These are phyloP conservation scores for Termitomyces sp. DNA, from an alignment of 768 basidiomycete species.

Conservation along the genomic window DNA sequence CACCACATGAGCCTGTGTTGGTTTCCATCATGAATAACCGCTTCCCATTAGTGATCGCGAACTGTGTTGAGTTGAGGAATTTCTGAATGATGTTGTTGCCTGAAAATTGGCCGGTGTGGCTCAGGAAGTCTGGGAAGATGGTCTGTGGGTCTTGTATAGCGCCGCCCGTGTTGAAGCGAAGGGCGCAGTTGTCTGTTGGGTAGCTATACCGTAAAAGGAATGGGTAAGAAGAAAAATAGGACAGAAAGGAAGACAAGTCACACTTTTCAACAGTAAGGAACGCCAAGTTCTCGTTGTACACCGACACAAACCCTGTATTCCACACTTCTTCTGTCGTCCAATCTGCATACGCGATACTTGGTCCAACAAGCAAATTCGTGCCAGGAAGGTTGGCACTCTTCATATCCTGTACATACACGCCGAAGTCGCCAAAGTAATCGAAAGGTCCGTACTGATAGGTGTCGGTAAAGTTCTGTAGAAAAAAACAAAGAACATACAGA, in stretches of 20 bases:
- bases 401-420: constrained; percentile 44
- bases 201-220: constrained; percentile 39
- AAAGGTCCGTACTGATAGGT: constrained; percentile 26
- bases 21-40: constrained; percentile 69
- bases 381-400: constrained; percentile 31
- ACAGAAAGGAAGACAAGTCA: constrained; percentile 16
- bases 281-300: constrained; percentile 38
- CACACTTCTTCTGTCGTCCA: constrained; percentile 55
- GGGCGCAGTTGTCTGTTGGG: constrained; percentile 61
- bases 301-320: constrained; percentile 47
- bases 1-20: constrained; percentile 69
- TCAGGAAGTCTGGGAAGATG: constrained; percentile 56
- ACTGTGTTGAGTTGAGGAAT: constrained; percentile 51
- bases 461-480: neutral
- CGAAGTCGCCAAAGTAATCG: constrained; percentile 58
- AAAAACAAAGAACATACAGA: neutral
- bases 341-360: constrained; percentile 43
- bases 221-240: constrained; percentile 22
- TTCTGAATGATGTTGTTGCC: constrained; percentile 45
- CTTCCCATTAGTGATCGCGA: constrained; percentile 40
- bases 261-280: constrained; percentile 60
- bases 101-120: constrained; percentile 42
- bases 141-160: constrained; percentile 40
- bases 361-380: constrained; percentile 56
- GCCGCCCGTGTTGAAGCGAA: constrained; percentile 42